Base-by-base conservation (phyloP, 257 asterid genomes). In the Catharanthus roseus region DNA sequence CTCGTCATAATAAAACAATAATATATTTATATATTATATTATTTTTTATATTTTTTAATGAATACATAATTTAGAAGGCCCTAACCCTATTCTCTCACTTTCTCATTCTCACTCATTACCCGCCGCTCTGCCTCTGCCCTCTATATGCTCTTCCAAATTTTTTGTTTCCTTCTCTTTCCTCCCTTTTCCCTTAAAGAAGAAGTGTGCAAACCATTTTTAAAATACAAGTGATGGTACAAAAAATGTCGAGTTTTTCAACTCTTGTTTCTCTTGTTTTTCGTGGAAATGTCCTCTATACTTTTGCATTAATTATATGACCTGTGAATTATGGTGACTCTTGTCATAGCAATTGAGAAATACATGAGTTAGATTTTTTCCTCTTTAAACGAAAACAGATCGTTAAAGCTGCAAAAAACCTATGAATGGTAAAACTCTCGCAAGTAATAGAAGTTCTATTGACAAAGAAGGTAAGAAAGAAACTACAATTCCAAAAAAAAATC, bases 391-490 rank as follows among this genome's bases (percentile, higher is more conserved):
- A 33, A 45, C 58, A 57, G 68, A 58, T 31, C 61, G 19, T 47
- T 39, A 28, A 34, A 28, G 63, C 28, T 45, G 53, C 72, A 45
- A 67, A 57, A 68, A 16, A 44, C 44, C 18, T 67, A 67, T 67
- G 72, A 47, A 49, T 28, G 47, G 23, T 41, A 66, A 67, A 55
- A 36, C 39, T 10, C 31, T 19, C 38, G 31, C 34, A 45, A 74
- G 67, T 70, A 51, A 53, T 42, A 49, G 53, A 71, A 51, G 53
- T 70, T 64, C 13, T 70, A 42, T 64, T 68, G 31, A 53, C 67
- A 26, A 75, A 34, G 56, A 29, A 56, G 64, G 54, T 34, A 23
- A 68, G 49, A 39, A 23, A 50, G 39, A 45, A 62, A 53, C 74
- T 34, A 56, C 75, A 31, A 24, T 15, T 65, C n/a, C n/a, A n/a